phyloP scores from a whole-genome alignment of 192 early-diverging fungal species.

The Nowakowskiella sp. region DNA sequence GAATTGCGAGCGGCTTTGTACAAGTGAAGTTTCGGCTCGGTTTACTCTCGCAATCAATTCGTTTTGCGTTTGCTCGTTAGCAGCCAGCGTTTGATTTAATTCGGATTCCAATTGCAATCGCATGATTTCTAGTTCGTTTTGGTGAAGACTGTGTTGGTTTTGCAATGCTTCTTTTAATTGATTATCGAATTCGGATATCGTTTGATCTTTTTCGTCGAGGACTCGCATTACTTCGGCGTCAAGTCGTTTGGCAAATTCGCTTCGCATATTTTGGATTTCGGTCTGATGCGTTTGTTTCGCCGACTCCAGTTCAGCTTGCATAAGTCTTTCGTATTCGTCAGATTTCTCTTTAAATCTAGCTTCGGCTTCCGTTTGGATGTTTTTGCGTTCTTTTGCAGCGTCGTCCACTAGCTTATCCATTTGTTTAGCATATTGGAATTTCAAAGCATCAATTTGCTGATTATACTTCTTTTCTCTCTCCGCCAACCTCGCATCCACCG shows the following conservation, averaged over 20 bases:
- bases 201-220: constrained; percentile 2
- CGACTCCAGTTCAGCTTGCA: constrained; percentile 3
- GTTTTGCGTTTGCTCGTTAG: too few species aligned
- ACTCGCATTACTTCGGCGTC: constrained; percentile 2
- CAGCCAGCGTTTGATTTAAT: too few species aligned
- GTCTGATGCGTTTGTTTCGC: neutral
- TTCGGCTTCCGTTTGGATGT: neutral
- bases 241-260: neutral
- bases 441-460: neutral
- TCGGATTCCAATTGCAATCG: too few species aligned
- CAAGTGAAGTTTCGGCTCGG: constrained; percentile 20
- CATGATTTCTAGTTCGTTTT: too few species aligned
- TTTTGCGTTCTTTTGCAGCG: neutral
- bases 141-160: too few species aligned
- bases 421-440: neutral
- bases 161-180: too few species aligned
- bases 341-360: constrained; percentile 9
- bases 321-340: neutral
- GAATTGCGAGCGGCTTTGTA: constrained; percentile 26
- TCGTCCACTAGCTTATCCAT: neutral
- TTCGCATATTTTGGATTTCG: neutral
- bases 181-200: too few species aligned
- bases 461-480: neutral
- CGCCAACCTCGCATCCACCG: neutral
- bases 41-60: constrained; percentile 15